Evolutionary conservation across 164 flowering plant genomes (phyloP), one percentile per base, ranked within the genome.

Genomic region (Magnolia changhungtana): DNA sequence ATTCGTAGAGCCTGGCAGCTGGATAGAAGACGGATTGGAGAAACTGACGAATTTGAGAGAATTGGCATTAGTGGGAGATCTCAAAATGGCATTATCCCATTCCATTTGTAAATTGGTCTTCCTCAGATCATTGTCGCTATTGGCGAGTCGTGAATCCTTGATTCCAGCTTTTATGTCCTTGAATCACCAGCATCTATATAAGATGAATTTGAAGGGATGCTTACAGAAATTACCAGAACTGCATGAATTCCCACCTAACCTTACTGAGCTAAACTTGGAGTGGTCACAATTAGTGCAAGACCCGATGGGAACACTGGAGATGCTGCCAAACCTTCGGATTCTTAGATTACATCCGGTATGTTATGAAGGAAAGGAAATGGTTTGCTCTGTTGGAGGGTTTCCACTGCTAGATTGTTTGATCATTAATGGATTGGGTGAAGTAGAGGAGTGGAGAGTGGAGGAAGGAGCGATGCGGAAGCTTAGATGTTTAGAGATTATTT

Each of bases 301-400:
- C 14, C 31, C 37, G 50, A 13, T 71, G 27, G 37, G 27, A 18
- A 51, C 4, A 4, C 31, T 71, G 11, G 61, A 50, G 20, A 16
- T 2, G 73, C 19, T 71, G 50, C 73, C 73, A 13, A 50, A 71
- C 23, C 73, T 71, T 20, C 21, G 11, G 8, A 20, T 71, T 71
- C 59, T 71, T 18, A 24, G 0, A 21, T 51, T 71, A 21, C 1
- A 1, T 10, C 3, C 16, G 13, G 7, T 6, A 14, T 7, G 37
- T n/a, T 71, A 78, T 61, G 75, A 75, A 9, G 80, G 69, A 69
- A 77, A 76, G 67, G 24, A 21, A 52, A 71, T 71, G 74, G 11
- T 3, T 71, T 71, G 58, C 61, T 50, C 63, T 19, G 24, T 59
- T 8, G 23, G n/a, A n/a, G 59, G 61, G 16, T 71, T 71, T 50